Evolutionary conservation across 257 asterid species (phyloP), one percentile per base, ranked within the genome.

Genomic region (Plantago major): DNA sequence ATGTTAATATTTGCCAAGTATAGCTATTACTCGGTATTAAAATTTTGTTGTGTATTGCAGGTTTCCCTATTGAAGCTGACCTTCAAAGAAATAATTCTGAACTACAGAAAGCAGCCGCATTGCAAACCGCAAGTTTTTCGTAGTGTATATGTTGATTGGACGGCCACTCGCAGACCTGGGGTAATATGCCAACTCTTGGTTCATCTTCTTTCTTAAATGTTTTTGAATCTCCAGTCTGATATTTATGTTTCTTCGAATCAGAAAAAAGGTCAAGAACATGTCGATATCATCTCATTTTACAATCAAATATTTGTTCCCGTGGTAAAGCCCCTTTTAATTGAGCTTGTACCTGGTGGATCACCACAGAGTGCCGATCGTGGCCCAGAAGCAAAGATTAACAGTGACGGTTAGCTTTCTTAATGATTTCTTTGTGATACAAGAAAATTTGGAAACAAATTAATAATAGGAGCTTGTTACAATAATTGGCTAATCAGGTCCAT

Each of bases 211-310:
- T 68, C 11, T 11, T 57, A 55, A 51, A 22, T 12, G 30, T 57
- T 40, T 46, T 69, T 59, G 55, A 68, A 55, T 40, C 38, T 43
- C 43, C 62, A 10, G 65, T 11, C 42, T 26, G 19, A 53, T 19
- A 18, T n/a, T 26, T 63, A 63, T 67, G 8, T 42, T 17, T 67
- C 42, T 65, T 49, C 73, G 62, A 60, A 66, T 72, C 97, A 93
- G 97, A 90, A 75, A 85, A 79, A 74, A 50, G 94, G 92, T 47
- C 80, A 83, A 15, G 96, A 87, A 69, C 97, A 87, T 60, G 86
- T 93, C 42, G 97, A 93, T 74, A 87, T 93, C 71, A 89, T 93
- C 76, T 76, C 94, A 19, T 93, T 93, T 78, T 93, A 93, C 86
- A 93, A 93, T 52, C 94, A 90, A 72, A 68, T 87, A 61, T 93